Evolutionary conservation across 1,284 basidiomycete genomes (phyloP).

Genomic region (Grifola frondosa): DNA sequence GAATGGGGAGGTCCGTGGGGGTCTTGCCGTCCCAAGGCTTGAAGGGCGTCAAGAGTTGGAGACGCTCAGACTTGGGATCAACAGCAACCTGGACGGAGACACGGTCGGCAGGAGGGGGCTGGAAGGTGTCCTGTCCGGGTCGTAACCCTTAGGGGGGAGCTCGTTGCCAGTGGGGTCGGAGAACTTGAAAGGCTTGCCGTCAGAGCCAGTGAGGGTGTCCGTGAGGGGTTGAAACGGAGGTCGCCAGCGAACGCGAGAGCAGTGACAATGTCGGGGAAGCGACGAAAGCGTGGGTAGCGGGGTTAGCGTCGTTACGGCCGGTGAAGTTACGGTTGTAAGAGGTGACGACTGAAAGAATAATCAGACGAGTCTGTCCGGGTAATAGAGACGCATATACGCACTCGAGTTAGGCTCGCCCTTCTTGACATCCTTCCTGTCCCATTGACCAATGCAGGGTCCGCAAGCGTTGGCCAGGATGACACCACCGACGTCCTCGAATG

Average conservation of each 20-base stretch:
- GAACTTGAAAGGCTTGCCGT: conserved; percentile 99
- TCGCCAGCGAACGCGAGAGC: conserved; percentile 95
- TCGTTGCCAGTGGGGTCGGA: conserved; percentile 86
- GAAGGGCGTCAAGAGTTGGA: conserved; percentile 94
- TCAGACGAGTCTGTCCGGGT: conserved; percentile 1
- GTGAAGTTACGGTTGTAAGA: conserved; percentile 99
- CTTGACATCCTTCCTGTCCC: conserved; percentile 95
- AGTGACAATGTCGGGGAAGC: conserved; percentile 97
- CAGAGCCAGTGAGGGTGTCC: conserved; percentile 84
- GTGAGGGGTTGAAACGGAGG: conserved; percentile 95
- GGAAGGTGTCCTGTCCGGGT: conserved; percentile 97
- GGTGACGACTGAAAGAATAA: conserved; percentile 86
- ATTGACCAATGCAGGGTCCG: conserved; percentile 99
- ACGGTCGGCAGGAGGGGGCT: conserved; percentile 89
- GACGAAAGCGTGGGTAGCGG: conserved; percentile 98
- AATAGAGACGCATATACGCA: conserved; percentile 28
- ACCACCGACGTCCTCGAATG: conserved; percentile 88
- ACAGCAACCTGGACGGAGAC: conserved; percentile 85
- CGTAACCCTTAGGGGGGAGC: conserved; percentile 93
- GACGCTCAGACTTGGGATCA: conserved; percentile 87
- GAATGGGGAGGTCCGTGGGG: conserved; percentile 84
- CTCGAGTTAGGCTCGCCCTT: conserved; percentile 97
- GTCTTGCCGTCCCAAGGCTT: conserved; percentile 92
- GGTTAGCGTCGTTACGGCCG: conserved; percentile 99
- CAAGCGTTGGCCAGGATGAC: conserved; percentile 98